These are phyloP conservation scores for Ramicandelaber brevisporus DNA, from an alignment of 192 early-diverging fungal genomes.

Conservation along the genomic window DNA sequence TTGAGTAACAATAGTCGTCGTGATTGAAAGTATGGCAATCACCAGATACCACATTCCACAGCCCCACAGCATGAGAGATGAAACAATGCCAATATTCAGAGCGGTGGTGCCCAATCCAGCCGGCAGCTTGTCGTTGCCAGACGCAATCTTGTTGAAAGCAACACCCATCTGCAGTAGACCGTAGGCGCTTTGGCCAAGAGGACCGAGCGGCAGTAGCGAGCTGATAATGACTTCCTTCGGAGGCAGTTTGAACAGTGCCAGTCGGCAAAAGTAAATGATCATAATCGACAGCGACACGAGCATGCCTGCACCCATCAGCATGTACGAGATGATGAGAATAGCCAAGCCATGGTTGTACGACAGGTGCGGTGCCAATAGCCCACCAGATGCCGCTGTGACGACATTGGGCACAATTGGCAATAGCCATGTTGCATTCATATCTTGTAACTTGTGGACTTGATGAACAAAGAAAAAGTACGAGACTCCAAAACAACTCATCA, in stretches of 20 bases:
- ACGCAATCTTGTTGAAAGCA: conserved; percentile 6
- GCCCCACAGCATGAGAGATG: conserved; percentile 17
- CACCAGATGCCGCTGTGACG: conserved; percentile 17
- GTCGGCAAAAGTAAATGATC: conserved; percentile 16
- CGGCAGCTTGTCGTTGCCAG: conserved; percentile 9
- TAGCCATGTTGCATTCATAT: conserved; percentile 15
- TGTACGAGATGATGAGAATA: conserved; percentile 13
- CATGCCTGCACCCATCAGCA: conserved; percentile 21
- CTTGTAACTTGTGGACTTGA: conserved; percentile 14
- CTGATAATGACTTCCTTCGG: conserved; percentile 19
- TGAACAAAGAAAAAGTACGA: conserved; percentile 14
- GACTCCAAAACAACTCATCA: conserved; percentile 9
- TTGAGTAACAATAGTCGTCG: conserved; percentile 5
- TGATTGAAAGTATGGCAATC: conserved; percentile 13
- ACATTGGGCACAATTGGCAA: conserved; percentile 21
- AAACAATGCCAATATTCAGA: conserved; percentile 6
- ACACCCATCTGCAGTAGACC: conserved; percentile 18
- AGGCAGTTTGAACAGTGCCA: conserved; percentile 18
- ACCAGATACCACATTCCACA: conserved; percentile 17
- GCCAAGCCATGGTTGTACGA: conserved; percentile 3
- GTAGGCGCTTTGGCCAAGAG: conserved; percentile 19
- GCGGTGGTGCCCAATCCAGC: conserved; percentile 4
- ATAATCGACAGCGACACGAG: conserved; percentile 13
- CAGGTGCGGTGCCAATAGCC: conserved; percentile 6
- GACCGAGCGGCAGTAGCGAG: conserved; percentile 20